Conservation (phyloP, 1,139 yeast genomes). For the Saccharomyces hybrid region DNA sequence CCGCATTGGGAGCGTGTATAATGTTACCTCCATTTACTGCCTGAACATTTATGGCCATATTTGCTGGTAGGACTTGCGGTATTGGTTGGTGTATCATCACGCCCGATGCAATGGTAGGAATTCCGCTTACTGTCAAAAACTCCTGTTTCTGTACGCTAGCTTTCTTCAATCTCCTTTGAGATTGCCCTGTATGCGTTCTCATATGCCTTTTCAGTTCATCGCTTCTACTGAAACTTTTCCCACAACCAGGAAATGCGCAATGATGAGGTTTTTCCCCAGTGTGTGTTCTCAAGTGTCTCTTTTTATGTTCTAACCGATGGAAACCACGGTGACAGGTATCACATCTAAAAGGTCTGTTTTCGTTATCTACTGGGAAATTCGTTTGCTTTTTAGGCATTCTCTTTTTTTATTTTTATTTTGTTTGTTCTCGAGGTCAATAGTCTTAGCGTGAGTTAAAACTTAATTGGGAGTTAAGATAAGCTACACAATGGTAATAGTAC, state of each 20-base stretch:
- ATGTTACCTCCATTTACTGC: background rate
- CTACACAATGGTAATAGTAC: background rate
- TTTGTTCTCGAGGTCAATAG: background rate
- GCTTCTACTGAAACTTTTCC: conserved; percentile 74
- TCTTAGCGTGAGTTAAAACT: no score
- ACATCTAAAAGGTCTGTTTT: conserved; percentile 67
- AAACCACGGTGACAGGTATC: conserved; percentile 89
- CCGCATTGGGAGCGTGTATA: background rate
- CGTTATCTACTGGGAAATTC: conserved; percentile 19
- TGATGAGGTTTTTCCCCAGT: conserved; percentile 94
- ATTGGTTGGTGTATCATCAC: background rate
- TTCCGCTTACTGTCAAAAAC: background rate
- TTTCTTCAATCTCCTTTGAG: conserved; percentile 14
- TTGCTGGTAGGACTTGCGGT: background rate
- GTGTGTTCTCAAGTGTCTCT: conserved; percentile 77
- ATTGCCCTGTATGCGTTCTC: conserved; percentile 50
- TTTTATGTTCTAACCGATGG: conserved; percentile 87
- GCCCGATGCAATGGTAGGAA: background rate
- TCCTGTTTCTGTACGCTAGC: background rate
- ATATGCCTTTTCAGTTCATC: conserved; percentile 89
- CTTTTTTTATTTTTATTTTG: conserved; percentile 23
- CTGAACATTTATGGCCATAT: background rate
- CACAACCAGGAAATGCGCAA: conserved; percentile 81
- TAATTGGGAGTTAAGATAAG: conserved; percentile 27
- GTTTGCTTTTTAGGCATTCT: conserved; percentile 8